Base-by-base conservation (phyloP, 2,329 filamentous ascomycete genomes). In the Acrodontium crateriforme region DNA sequence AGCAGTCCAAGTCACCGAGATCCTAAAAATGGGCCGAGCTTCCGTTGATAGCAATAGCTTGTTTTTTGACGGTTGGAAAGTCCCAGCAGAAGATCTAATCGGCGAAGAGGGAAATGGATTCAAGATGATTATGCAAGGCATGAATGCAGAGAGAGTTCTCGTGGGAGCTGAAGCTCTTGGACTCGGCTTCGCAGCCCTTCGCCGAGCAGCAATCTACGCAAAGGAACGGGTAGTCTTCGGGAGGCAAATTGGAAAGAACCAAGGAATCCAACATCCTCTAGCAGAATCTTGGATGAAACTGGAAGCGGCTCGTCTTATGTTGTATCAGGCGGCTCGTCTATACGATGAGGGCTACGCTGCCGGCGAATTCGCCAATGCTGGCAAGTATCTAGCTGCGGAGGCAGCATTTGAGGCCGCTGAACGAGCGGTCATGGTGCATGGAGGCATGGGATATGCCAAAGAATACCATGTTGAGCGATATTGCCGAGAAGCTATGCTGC, bases 131-230 rank as follows among this genome's bases (percentile, higher is more conserved):
- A 65, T 84, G 14, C 75, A 82, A 42, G 78, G 79, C 2, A 81
- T 84, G 75, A 84, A 84, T 38, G 78, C 78, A 1, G 78, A 84
- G 50, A 63, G 78, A 2, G 81, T 78, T 45, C 63, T 84, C 1
- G 58, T 84, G 71, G 7, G 55, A 74, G 16, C 58, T 62, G 31
- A 70, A 62, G 60, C 60, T 2, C 39, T 63, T 2, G 60, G 60
- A 0, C 46, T 63, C 0, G 60, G 60, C 1, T 63, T 53, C 36
- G 59, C 55, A 0, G 58, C 60, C 2, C 38, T 64, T 2, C 42
- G 57, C 4, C 47, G 50, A 37, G 78, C 78, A 0, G 62, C 71
- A 0, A 59, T 58, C 11, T 84, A 84, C 39, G 76, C 78, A 0
- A 60, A 65, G 28, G 73, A 79, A 19, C 63, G 78, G 0, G 60